Base-by-base conservation (phyloP, 2,329 filamentous ascomycete species). In the Fusarium secorum region DNA sequence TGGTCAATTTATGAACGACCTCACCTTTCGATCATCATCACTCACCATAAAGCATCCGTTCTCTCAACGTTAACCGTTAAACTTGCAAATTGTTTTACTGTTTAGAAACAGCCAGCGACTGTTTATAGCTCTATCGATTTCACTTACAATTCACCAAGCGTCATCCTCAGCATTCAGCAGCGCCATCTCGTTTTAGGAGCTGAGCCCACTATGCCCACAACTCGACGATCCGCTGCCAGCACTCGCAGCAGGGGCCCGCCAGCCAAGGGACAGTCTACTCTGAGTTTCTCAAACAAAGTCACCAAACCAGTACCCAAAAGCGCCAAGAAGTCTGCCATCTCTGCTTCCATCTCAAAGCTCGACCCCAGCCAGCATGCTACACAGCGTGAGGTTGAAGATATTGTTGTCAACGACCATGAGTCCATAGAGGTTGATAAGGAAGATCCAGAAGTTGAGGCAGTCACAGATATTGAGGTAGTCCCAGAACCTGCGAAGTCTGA, bases 201-300 rank as follows among this genome's bases (percentile, higher is more conserved):
- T 45, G 36, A 66, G n/a, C 55, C 59, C 73, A 80, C 71, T 49
- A 87, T 88, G 85, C 84, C 85, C 45, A 77, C 81, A 54, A 85
- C 86, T 22, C 81, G 85, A 79, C 83, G 84, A 77, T 84, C 86
- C n/a, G 78, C 83, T 42, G 79, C 80, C 73, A 79, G 77, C 70
- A 74, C 78, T 68, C 78, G 80, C 49, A 74, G 79, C 60, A 78
- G 80, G 30, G 72, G 78, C 24, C 78, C 77, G 13, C 78, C 81
- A 49, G 76, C 77, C 65, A 86, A 84, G 76, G 81, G 81, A 38
- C 87, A 89, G 71, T 84, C 86, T 13, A 89, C 85, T 11, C 71
- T 76, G 39, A 88, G 85, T 77, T 89, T 89, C 81, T 84, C 87
- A 73, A 85, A 85, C 77, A 82, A 82, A 44, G 85, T 89, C 48